Base-by-base conservation (phyloP, 768 basidiomycete genomes). In the Termitomyces bulborhizus region DNA sequence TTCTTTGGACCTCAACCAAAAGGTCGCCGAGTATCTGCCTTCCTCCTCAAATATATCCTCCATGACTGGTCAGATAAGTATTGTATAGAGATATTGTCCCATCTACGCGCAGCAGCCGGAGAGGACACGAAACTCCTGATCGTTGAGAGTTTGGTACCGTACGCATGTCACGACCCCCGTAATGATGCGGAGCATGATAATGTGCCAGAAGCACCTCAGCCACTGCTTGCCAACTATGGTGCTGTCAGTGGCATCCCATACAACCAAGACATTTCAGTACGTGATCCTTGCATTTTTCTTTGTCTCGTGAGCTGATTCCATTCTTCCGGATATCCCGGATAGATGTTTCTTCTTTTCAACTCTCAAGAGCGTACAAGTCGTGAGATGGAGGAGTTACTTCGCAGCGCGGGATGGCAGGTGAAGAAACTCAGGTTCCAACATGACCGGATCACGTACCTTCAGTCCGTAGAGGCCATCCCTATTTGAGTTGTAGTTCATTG, bases 341-440 rank as follows among this genome's bases (percentile, higher is more conserved):
- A 77, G 76, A 75, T 77, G 74, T 65, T 74, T 43, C 45, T 69
- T 2, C 39, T 68, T 29, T 73, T 66, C 60, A 75, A 74, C 47
- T 68, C 69, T 0, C 69, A 71, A 45, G 75, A 76, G 51, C 67
- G 76, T 11, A 76, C 73, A 1, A 59, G 68, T 27, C 57, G 54
- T 0, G 68, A 76, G 45, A 61, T 73, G 15, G 57, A 60, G 0
- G 54, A 56, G 11, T 60, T 76, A 4, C 57, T 71, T 3, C 52
- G 46, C 0, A 56, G 53, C 26, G 58, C 68, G 0, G 75, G 76
- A 3, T 77, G 74, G 74, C 63, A 63, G 51, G 26, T 73, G 9
- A 62, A 18, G 5, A n/a, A 13, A 21, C 21, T 41, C 2, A 18
- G 18, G 40, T 7, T 6, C 9, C 40, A 41, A 18, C 8, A 18